Base-by-base conservation (phyloP, 352 stramenopile species). In the Pythium insidiosum region DNA sequence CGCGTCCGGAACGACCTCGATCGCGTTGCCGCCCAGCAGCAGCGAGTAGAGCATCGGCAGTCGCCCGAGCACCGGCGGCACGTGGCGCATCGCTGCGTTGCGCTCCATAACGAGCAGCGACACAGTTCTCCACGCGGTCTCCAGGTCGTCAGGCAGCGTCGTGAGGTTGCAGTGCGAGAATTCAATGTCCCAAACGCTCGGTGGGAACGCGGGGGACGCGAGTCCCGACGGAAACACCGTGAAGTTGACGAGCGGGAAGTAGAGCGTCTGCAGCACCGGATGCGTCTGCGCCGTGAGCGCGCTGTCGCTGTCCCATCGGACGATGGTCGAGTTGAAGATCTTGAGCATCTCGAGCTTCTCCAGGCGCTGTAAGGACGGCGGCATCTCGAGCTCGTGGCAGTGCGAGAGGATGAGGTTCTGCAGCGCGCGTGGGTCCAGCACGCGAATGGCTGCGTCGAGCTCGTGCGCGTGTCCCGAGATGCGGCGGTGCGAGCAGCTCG, bases 251-350 rank as follows among this genome's bases (percentile, higher is more conserved):
- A 13, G 9, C 9, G 28, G 9, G 28, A 40, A 4, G 22, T 35
- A 45, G 22, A 55, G 30, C 9, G 42, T 22, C 26, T 38, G 18
- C 1, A 56, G 0, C 7, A 10, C 18, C 6, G 38, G 39, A 9
- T 56, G 38, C 1, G 21, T 19, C 3, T 22, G 10, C 11, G 6
- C 10, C 5, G 29, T 50, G 26, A 50, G 3, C 13, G 47, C 47
- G 5, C 20, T 30, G 22, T 50, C 40, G 16, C 10, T 10, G 6
- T 16, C 15, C 50, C 50, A 58, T 16, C 38, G 18, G 9, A 21
- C 37, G 19, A 58, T 29, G 10, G 43, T 50, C 15, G 21, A 55
- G 35, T 59, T 59, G 38, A 36, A 31, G 6, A 54, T 45, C 21
- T 54, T 37, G 21, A 58, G 35, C 29, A 28, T 21, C 5, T 35